Base-by-base conservation (phyloP, 331 rosid genomes). In the Stylosanthes scabra region DNA sequence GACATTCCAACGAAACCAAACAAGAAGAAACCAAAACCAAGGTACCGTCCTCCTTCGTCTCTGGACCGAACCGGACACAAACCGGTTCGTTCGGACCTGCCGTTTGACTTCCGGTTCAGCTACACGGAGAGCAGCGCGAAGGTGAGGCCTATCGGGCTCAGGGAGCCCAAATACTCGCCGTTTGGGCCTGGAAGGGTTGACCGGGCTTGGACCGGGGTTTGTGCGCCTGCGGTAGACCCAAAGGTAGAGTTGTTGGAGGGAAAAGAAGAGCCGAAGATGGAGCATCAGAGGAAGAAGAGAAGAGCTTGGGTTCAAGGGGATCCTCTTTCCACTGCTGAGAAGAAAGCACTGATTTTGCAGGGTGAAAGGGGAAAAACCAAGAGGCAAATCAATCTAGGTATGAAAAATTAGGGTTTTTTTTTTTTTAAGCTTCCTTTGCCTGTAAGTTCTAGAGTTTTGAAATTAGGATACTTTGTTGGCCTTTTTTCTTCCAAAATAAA, bases 111-210 rank as follows among this genome's bases (percentile, higher is more conserved):
- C 81, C 87, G 87, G 81, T 84, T 75, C 77, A 94, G 96, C 83
- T 94, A 91, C 83, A 94, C 99, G 39, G 96, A 94, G 80, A 86
- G 88, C 78, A 89, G 91, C 78, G 78, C 71, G 16, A 50, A 54
- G 5, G 96, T 80, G 78, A 73, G 99, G 81, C 93, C 99, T 1
- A 86, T 94, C 16, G 96, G 97, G 49, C 90, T 94, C 2, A 79
- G 97, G 47, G 99, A 88, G 46, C 97, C 97, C 46, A 89, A 91
- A 82, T 94, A 88, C 85, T 94, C 99, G n/a, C 99, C 96, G 0
- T 87, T 94, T 51, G 94, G 99, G 57, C 91, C 97, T 5, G 90
- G 83, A 42, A 80, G 93, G 71, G 50, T 94, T 8, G 89, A 89
- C 75, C 86, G 92, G 8, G 68, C 72, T 1, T 94, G 97, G 99